Conservation (phyloP, 1,139 yeast species). For the Debaryomyces subglobosus region DNA sequence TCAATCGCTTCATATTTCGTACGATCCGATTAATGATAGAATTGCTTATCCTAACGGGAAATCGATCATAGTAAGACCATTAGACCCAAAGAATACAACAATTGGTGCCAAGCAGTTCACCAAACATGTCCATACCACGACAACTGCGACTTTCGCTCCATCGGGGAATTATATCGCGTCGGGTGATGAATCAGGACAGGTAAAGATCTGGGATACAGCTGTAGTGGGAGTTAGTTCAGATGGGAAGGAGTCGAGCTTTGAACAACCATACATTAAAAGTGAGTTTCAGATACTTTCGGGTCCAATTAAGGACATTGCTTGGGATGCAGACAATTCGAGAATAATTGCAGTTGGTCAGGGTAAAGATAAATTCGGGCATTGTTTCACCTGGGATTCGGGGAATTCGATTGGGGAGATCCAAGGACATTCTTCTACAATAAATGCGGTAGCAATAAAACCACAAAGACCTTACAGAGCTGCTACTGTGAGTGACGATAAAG, state of each 20-base stretch:
- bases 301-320: conserved; percentile 77
- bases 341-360: conserved; percentile 96
- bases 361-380: conserved; percentile 87
- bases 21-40: conserved; percentile 66
- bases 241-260: conserved; percentile 22
- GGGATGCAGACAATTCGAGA: conserved; percentile 90
- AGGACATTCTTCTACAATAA: conserved; percentile 87
- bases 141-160: conserved; percentile 86
- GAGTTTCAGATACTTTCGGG: conserved; percentile 85
- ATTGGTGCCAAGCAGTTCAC: conserved; percentile 64
- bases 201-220: conserved; percentile 81
- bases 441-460: conserved; percentile 85
- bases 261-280: conserved; percentile 68
- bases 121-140: conserved; percentile 69
- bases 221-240: conserved; percentile 17
- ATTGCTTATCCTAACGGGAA: conserved; percentile 84
- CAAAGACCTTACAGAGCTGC: conserved; percentile 92
- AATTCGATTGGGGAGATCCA: conserved; percentile 94
- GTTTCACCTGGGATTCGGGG: conserved; percentile 92
- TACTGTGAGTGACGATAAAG: conserved; percentile 87
- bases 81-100: conserved; percentile 40
- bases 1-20: conserved; percentile 70
- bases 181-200: conserved; percentile 87
- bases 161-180: conserved; percentile 90
- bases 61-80: conserved; percentile 72